Evolutionary conservation across 179 eudicot species (phyloP).

Genomic region (Spinacia oleracea): DNA sequence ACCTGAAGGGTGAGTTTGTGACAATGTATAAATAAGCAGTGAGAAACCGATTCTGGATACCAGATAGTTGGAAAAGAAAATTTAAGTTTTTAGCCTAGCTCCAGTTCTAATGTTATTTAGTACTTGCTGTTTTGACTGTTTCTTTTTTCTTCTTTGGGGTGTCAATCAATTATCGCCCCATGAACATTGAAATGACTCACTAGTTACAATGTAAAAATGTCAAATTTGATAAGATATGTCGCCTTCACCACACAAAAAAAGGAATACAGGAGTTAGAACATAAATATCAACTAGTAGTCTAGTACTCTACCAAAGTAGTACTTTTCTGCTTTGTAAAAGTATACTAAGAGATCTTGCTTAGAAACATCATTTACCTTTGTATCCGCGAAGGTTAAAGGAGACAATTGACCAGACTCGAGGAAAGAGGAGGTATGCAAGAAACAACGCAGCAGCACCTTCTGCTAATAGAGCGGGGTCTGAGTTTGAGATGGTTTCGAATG

Average conservation of each 20-base stretch:
- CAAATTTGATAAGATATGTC: too few relatives aligned
- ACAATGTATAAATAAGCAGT: neutral
- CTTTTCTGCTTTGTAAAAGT: too few relatives aligned
- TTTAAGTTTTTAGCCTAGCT: too few relatives aligned
- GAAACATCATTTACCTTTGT: constrained; percentile 53
- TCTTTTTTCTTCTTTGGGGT: too few relatives aligned
- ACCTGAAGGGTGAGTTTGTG: constrained; percentile 58
- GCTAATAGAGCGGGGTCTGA: constrained; percentile 64
- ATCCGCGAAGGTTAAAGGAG: constrained; percentile 79
- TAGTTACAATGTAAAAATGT: too few relatives aligned
- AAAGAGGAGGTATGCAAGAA: constrained; percentile 63
- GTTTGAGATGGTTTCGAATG: constrained; percentile 65
- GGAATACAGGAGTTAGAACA: too few relatives aligned
- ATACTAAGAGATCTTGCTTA: neutral
- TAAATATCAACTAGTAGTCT: too few relatives aligned
- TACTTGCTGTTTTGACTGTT: too few relatives aligned
- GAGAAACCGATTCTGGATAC: neutral
- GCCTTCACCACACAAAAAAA: neutral
- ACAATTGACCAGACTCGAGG: constrained; percentile 74
- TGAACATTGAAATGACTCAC: too few relatives aligned
- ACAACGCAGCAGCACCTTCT: constrained; percentile 64
- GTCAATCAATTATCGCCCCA: too few relatives aligned
- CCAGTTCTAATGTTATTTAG: too few relatives aligned
- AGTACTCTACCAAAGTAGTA: neutral
- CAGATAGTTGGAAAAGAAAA: neutral